These are phyloP conservation scores for Primulina huaijiensis DNA, from an alignment of 257 asterid species.

Conservation along the genomic window DNA sequence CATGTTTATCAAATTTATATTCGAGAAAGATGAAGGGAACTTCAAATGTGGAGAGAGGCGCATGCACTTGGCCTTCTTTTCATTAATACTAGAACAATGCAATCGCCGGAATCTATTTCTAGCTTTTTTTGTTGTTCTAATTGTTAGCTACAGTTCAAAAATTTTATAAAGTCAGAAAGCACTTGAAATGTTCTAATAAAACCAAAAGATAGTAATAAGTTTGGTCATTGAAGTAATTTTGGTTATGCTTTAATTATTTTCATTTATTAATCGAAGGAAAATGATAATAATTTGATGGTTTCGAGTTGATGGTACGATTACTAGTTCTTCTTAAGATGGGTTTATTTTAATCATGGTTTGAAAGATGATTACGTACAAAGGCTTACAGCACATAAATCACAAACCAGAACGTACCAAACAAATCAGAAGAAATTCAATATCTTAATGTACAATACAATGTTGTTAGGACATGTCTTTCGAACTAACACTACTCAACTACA, in stretches of 20 bases:
- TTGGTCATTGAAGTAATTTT: neutral
- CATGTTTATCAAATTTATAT: neutral
- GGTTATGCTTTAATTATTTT: too few species aligned
- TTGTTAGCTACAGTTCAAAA: neutral
- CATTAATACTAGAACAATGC: neutral
- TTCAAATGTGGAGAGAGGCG: neutral
- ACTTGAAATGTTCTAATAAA: neutral
- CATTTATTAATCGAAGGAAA: too few species aligned
- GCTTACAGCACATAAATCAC: too few species aligned
- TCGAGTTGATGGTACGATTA: too few species aligned
- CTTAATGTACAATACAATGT: neutral
- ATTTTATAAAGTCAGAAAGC: neutral
- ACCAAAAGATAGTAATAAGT: neutral
- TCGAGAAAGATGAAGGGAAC: neutral
- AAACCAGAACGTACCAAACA: neutral
- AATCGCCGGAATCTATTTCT: too few species aligned
- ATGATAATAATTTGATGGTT: too few species aligned
- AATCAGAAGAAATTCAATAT: neutral
- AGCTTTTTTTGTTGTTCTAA: neutral
- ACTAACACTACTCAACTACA: neutral
- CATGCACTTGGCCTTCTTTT: neutral
- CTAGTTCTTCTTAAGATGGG: too few species aligned
- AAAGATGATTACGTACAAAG: too few species aligned
- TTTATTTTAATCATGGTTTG: too few species aligned
- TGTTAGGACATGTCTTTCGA: neutral